Conservation (phyloP, 140 eudicot species). For the Erigeron philadelphicus region DNA sequence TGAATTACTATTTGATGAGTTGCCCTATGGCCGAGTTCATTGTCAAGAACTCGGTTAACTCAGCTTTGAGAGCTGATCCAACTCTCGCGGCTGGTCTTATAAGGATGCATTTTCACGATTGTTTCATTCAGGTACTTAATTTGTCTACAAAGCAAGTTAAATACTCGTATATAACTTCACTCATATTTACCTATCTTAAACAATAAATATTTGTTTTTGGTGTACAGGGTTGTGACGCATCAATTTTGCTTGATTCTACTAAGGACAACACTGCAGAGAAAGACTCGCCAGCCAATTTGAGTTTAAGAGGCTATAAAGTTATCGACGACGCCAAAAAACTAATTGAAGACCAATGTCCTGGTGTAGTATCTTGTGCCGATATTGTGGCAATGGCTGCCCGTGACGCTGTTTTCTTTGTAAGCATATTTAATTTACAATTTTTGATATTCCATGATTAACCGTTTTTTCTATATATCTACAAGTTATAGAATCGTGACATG, state of each 20-base stretch:
- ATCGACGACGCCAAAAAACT: slow-evolving; percentile 68
- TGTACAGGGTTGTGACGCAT: slow-evolving; percentile 83
- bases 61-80: slow-evolving; percentile 67
- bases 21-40: slow-evolving; percentile 62
- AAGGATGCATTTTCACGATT: slow-evolving; percentile 93
- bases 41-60: slow-evolving; percentile 50
- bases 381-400: slow-evolving; percentile 92
- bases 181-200: background rate
- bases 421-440: background rate
- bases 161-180: background rate
- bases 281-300: slow-evolving; percentile 90
- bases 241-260: slow-evolving; percentile 77
- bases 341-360: slow-evolving; percentile 72
- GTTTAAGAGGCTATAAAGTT: slow-evolving; percentile 79
- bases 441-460: background rate
- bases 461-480: background rate
- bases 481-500: background rate
- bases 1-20: slow-evolving; percentile 56
- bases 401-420: slow-evolving; percentile 89
- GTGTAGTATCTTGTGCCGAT: slow-evolving; percentile 93
- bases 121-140: slow-evolving; percentile 63
- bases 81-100: slow-evolving; percentile 79
- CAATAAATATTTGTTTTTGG: background rate
- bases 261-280: slow-evolving; percentile 78
- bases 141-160: background rate